A percentile compares a stretch with the other conserved stretches of the same genome.
Conservation (phyloP, 2,329 filamentous ascomycete genomes). For the Nemania diffusa region DNA sequence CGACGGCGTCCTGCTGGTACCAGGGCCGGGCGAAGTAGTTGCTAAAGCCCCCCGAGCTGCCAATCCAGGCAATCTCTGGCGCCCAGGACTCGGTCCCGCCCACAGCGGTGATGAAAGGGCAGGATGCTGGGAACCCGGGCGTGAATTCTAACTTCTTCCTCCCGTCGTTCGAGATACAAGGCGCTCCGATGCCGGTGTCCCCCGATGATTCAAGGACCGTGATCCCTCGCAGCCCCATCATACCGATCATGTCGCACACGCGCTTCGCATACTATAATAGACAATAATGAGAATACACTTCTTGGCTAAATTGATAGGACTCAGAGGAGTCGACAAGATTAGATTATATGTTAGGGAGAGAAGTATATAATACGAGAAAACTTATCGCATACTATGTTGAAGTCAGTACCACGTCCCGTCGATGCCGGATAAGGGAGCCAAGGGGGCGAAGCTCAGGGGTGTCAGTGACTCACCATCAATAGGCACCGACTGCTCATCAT, state of each 20-base stretch:
- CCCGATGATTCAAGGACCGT: conserved; percentile 68
- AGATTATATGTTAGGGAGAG: background rate
- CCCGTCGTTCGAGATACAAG: conserved; percentile 35
- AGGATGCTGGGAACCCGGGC: conserved; percentile 32
- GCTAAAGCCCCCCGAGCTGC: conserved; percentile 34
- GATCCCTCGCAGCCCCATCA: conserved; percentile 69
- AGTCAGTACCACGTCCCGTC: background rate
- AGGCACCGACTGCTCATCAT: conserved; percentile 67
- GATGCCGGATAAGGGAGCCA: background rate
- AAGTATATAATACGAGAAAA: background rate
- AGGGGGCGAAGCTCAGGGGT: background rate
- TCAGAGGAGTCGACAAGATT: background rate
- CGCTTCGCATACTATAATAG: conserved; percentile 59
- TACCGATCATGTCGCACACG: conserved; percentile 69
- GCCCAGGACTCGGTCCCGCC: conserved; percentile 29
- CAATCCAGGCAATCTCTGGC: conserved; percentile 32
- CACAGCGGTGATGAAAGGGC: conserved; percentile 33
- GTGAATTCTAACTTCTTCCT: conserved; percentile 33
- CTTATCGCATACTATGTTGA: conserved; percentile 9
- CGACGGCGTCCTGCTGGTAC: conserved; percentile 29
- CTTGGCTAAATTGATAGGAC: background rate
- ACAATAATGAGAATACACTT: background rate
- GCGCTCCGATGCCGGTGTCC: conserved; percentile 64
- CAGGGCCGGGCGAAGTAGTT: conserved; percentile 32
- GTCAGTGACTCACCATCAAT: conserved; percentile 15